Evolutionary conservation across 164 flowering plant species (phyloP), one percentile per base, ranked within the genome.

Genomic region (Magnolia kwangsiensis): DNA sequence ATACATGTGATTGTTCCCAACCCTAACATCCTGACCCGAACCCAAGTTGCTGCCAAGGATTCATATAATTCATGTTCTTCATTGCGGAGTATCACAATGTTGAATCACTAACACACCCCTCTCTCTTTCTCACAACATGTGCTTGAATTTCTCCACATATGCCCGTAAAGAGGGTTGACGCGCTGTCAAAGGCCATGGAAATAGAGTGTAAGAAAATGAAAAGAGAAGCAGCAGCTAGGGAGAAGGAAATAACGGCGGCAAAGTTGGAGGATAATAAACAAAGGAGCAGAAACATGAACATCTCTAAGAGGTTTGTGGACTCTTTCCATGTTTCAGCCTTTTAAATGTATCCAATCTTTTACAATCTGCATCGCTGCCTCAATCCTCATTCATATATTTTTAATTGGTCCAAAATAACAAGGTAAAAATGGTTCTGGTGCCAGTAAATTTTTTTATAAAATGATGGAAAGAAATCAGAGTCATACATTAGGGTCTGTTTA

Each of bases 141-240:
- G 19, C 63, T 67, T 27, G 27, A 45, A 74, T 74, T 76, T 10
- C 24, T 79, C 78, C 67, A 21, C 88, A 95, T 97, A 85, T 85
- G 75, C 90, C 93, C 23, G 73, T 78, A 79, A 90, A 84, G 85
- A 93, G 87, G 85, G 85, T 93, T 70, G 91, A 92, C 59, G 81
- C 90, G 67, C 79, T 93, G 78, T 80, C 89, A 64, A 93, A 90
- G 81, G 83, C 96, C 72, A 88, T 89, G 51, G 95, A 95, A 83
- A 82, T 82, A 7, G 97, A 95, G 81, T 86, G 86, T 7, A 93
- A 83, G 82, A 92, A 86, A 80, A 51, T 80, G 77, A 90, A 88
- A 85, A 86, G 91, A 83, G 97, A 91, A 84, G 85, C 87, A 64
- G 82, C 89, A 63, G 86, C 84, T 1, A 89, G 86, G 80, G 91